A percentile compares a stretch with the other conserved stretches of the same genome.
Conservation (phyloP, 257 asterid species). For the Nicotiana noctiflora region DNA sequence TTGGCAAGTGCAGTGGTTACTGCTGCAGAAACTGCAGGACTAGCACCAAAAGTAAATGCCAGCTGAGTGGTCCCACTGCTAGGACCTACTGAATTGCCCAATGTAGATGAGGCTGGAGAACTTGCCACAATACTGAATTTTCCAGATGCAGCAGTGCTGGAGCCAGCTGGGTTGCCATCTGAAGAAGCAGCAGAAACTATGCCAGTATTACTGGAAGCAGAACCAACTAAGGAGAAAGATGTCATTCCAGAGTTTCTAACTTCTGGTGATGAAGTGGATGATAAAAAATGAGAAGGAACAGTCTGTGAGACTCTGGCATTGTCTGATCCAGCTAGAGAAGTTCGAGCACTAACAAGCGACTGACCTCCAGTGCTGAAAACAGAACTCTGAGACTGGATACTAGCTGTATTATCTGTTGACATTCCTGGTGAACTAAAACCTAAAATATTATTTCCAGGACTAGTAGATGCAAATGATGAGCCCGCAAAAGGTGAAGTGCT, state of each 20-base stretch:
- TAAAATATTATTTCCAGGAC: constrained; percentile 19
- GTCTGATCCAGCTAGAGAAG: constrained; percentile 17
- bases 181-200: constrained; percentile 6
- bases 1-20: constrained; percentile 26
- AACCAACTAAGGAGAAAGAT: neutral
- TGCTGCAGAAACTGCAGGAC: constrained; percentile 37
- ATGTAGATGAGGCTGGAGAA: constrained; percentile 2
- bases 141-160: constrained; percentile 4
- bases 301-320: constrained; percentile 9
- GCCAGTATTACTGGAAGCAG: constrained; percentile 1
- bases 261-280: constrained; percentile 28
- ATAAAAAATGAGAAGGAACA: constrained; percentile 23
- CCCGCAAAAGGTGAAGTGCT: constrained; percentile 15
- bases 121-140: neutral
- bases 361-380: constrained; percentile 28
- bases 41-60: constrained; percentile 22
- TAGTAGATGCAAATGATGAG: constrained; percentile 28
- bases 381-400: constrained; percentile 29
- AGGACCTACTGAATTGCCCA: neutral
- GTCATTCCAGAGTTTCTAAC: neutral
- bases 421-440: constrained; percentile 29
- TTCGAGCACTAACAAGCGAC: constrained; percentile 21
- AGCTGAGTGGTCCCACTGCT: neutral
- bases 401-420: constrained; percentile 4
- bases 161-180: constrained; percentile 7